Conservation (phyloP, 208 protist species). For the Leishmania major region DNA sequence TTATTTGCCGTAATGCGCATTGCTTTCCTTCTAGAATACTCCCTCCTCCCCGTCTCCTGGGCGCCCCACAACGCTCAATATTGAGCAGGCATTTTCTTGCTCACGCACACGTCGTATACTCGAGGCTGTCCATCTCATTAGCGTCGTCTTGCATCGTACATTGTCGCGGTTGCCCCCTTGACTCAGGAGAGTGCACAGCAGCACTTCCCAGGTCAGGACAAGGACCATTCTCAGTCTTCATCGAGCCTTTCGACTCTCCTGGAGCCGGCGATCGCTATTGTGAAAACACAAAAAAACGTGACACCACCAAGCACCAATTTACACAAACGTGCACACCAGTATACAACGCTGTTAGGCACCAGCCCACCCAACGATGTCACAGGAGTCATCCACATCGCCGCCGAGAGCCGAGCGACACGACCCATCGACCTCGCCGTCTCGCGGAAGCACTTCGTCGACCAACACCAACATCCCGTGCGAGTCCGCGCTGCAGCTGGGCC, state of each 20-base stretch:
- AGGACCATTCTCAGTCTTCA: no score
- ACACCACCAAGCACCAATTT: not conserved
- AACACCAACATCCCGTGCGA: slow-evolving; percentile 24
- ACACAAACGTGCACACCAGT: not conserved
- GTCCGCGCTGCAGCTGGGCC: slow-evolving; percentile 27
- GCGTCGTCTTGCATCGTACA: not conserved
- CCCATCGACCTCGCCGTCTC: slow-evolving; percentile 10
- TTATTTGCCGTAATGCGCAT: not conserved
- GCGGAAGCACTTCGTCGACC: slow-evolving; percentile 56
- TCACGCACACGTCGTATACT: not conserved
- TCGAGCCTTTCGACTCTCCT: not conserved
- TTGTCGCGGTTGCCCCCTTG: not conserved
- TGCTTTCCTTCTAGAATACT: not conserved
- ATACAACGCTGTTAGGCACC: not conserved
- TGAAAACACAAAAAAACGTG: not conserved
- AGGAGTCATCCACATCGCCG: not conserved
- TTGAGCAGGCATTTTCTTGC: not conserved
- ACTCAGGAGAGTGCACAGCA: not conserved
- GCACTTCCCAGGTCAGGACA: not conserved
- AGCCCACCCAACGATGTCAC: not conserved
- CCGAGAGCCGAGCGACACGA: not conserved
- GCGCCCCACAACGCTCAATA: no score
- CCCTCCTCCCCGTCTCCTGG: slow-evolving; percentile 1
- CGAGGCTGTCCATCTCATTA: not conserved
- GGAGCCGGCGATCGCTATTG: not conserved